A percentile compares a stretch with the other conserved stretches of the same genome.
Evolutionary conservation across 192 early-diverging fungal genomes (phyloP).

Genomic region (Diversispora eburnea): DNA sequence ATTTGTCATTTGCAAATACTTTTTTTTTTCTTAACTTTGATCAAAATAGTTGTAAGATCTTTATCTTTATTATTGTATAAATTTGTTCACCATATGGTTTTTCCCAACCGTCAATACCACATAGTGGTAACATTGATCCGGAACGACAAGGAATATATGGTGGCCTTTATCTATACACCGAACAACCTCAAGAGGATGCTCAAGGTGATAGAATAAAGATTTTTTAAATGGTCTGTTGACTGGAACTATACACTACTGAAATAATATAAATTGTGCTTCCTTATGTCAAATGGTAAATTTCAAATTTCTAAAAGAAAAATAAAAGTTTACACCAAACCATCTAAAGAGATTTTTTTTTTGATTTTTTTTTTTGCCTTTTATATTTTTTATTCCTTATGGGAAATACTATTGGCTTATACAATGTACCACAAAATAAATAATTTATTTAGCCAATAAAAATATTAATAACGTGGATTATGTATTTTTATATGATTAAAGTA

Average conservation of each 20-base stretch:
- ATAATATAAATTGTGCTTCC: not conserved
- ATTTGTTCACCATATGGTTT: slow-evolving; percentile 27
- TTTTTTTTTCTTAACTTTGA: no score
- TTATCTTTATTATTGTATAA: no score
- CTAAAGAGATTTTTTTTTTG: not conserved
- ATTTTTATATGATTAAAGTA: no score
- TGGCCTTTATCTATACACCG: not conserved
- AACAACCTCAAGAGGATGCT: not conserved
- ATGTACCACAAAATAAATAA: no score
- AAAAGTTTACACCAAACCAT: not conserved
- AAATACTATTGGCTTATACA: no score
- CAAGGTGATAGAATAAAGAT: slow-evolving; percentile 2
- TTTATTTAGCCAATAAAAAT: no score
- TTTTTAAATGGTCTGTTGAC: slow-evolving; percentile 25
- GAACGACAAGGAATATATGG: slow-evolving; percentile 31
- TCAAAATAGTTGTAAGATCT: no score
- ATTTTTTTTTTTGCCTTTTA: not conserved
- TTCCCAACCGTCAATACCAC: slow-evolving; percentile 27
- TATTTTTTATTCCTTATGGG: no score
- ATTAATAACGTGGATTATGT: no score
- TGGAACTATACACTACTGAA: slow-evolving; percentile 30
- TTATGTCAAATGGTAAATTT: slow-evolving; percentile 2
- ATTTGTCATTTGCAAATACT: no score
- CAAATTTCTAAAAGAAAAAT: not conserved
- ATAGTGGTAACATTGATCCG: slow-evolving; percentile 21